These are phyloP conservation scores for Sporothrix mexicana DNA, from an alignment of 2,329 filamentous ascomycete species.

Conservation along the genomic window DNA sequence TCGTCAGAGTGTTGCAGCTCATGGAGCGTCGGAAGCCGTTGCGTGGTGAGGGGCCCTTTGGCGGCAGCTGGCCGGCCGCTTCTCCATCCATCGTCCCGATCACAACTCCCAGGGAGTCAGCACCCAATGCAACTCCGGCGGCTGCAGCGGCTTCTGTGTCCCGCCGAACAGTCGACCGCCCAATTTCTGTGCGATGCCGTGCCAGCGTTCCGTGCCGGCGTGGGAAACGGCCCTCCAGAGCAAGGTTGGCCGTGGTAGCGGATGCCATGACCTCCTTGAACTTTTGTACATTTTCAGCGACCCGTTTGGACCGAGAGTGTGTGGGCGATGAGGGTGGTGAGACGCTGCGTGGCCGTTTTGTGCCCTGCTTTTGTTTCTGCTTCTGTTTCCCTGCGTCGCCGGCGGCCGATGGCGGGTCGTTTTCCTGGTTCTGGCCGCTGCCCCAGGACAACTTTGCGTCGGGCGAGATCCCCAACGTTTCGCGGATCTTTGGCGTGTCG, in stretches of 20 bases:
- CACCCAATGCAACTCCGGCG: not conserved
- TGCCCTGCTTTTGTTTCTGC: slow-evolving; percentile 50
- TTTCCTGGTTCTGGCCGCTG: slow-evolving; percentile 51
- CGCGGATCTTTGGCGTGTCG: slow-evolving; percentile 44
- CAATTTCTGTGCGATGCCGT: slow-evolving; percentile 38
- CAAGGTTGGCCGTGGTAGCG: slow-evolving; percentile 57
- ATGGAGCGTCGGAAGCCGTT: slow-evolving; percentile 63
- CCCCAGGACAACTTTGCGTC: slow-evolving; percentile 68
- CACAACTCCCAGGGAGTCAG: not conserved
- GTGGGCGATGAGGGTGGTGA: slow-evolving; percentile 74
- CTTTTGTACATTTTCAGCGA: slow-evolving; percentile 63
- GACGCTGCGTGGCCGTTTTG: slow-evolving; percentile 75
- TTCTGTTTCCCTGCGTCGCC: not conserved
- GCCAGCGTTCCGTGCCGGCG: slow-evolving; percentile 44
- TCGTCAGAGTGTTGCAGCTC: slow-evolving; percentile 72
- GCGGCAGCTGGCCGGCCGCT: slow-evolving; percentile 38
- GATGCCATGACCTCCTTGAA: slow-evolving; percentile 66
- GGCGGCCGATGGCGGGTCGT: slow-evolving; percentile 50
- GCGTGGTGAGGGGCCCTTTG: slow-evolving; percentile 40
- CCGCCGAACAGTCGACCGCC: not conserved
- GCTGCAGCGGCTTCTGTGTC: not conserved
- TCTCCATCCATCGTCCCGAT: not conserved
- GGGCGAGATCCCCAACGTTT: slow-evolving; percentile 60
- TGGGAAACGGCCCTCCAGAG: slow-evolving; percentile 34
- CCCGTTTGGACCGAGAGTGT: slow-evolving; percentile 50